Base-by-base conservation (phyloP, 305 asterid species). In the Solanum hybrid region DNA sequence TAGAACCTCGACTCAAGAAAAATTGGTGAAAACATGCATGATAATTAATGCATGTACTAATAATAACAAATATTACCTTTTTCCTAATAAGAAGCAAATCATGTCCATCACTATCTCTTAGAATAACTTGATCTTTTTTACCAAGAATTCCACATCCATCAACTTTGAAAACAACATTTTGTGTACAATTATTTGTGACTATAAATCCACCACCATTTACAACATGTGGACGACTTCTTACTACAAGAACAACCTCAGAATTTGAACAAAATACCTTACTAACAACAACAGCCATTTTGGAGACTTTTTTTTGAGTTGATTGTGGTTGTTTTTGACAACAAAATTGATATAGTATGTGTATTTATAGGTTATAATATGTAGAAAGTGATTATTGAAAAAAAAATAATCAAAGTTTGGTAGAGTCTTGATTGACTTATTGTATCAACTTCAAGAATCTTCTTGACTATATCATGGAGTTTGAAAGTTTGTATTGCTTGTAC, bases 101-200 rank as follows among this genome's bases (percentile, higher is more conserved):
- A 89, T 90, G 93, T 34, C 94, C 98, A 35, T 93, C 90, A 1
- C 92, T 94, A 66, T 94, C 98, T 66, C 93, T 90, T 11, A 96
- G 92, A 88, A 95, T 89, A 56, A 97, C 64, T 90, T 96, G 94
- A 4, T 92, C 94, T 80, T 96, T 95, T 89, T 91, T 94, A 24
- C 99, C 99, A 76, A 94, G 86, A 88, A 94, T 29, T 27, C 98
- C 99, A 86, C 99, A 96, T 11, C 98, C 98, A 72, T 97, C 98
- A 38, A 94, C 95, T 38, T 89, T 92, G 88, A 96, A 97, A 31
- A 94, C 89, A 34, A 92, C 87, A 88, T 88, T 90, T 27, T 94
- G 97, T 88, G 36, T 60, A 26, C 86, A 17, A 77, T 96, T 91
- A 73, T 96, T 91, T 32, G 88, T 85, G 89, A 93, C 98, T 92